These are phyloP conservation scores for Emergomyces orientalis DNA, from an alignment of 2,329 filamentous ascomycete species.

Conservation along the genomic window DNA sequence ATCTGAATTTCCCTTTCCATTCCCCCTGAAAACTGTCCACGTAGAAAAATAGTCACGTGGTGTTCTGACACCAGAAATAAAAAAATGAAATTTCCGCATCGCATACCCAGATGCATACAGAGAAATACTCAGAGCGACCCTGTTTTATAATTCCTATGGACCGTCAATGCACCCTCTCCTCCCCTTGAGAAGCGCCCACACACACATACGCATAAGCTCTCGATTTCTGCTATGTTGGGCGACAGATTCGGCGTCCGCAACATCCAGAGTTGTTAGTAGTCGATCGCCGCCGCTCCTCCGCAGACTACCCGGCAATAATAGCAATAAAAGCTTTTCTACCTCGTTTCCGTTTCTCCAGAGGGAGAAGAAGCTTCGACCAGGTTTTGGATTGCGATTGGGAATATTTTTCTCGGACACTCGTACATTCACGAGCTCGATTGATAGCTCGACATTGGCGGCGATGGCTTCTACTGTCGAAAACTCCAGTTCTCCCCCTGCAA, in stretches of 20 bases:
- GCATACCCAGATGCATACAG: not conserved
- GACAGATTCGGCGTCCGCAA: not conserved
- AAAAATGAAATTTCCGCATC: not conserved
- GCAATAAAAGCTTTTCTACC: not conserved
- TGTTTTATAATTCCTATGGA: not conserved
- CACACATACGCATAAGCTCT: not conserved
- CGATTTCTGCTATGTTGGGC: not conserved
- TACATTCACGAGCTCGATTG: too few species aligned
- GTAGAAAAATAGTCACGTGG: too few species aligned
- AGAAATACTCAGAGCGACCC: not conserved
- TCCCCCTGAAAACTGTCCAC: too few species aligned
- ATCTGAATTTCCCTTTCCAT: too few species aligned
- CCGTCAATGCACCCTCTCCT: not conserved
- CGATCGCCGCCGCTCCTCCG: not conserved
- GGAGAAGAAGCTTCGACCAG: not conserved
- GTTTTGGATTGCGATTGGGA: not conserved
- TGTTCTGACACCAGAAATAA: too few species aligned
- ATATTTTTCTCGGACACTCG: not conserved
- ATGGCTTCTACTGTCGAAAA: not conserved
- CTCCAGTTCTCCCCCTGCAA: not conserved
- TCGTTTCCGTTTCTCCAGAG: not conserved
- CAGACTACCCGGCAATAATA: not conserved
- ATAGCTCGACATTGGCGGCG: not conserved
- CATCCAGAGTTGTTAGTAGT: not conserved
- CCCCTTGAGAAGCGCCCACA: not conserved